Evolutionary conservation across 2,329 filamentous ascomycete species (phyloP).

Genomic region (Alternaria brassicae): DNA sequence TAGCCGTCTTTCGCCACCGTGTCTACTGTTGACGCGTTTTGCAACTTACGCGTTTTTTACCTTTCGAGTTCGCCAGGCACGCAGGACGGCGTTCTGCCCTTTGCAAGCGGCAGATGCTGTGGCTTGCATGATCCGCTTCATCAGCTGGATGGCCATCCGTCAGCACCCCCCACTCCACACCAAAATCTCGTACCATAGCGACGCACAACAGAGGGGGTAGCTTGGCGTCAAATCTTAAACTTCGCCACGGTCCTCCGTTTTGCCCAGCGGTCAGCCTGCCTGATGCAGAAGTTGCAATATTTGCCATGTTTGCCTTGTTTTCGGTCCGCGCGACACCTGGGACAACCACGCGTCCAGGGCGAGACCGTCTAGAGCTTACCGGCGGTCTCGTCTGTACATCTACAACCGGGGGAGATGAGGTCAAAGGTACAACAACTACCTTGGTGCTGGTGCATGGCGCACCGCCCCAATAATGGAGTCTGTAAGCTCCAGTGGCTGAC

Average conservation of each 20-base stretch:
- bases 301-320: not conserved
- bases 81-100: too few relatives aligned
- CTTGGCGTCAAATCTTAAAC: not conserved
- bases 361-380: too few relatives aligned
- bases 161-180: not conserved
- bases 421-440: not conserved
- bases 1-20: not conserved
- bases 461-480: not conserved
- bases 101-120: not conserved
- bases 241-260: slow-evolving; percentile 1
- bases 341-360: too few relatives aligned
- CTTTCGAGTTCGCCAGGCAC: not conserved
- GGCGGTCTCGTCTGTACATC: too few relatives aligned
- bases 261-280: not conserved
- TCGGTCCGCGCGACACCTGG: not conserved
- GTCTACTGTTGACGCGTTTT: not conserved
- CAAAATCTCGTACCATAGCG: not conserved
- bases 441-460: not conserved
- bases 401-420: too few relatives aligned
- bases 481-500: not conserved
- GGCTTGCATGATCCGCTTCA: not conserved
- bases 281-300: not conserved
- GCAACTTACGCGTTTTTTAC: not conserved
- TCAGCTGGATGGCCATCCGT: not conserved
- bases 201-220: not conserved